Evolutionary conservation across 208 protist species (phyloP).

Genomic region (Crithidia brevicula): DNA sequence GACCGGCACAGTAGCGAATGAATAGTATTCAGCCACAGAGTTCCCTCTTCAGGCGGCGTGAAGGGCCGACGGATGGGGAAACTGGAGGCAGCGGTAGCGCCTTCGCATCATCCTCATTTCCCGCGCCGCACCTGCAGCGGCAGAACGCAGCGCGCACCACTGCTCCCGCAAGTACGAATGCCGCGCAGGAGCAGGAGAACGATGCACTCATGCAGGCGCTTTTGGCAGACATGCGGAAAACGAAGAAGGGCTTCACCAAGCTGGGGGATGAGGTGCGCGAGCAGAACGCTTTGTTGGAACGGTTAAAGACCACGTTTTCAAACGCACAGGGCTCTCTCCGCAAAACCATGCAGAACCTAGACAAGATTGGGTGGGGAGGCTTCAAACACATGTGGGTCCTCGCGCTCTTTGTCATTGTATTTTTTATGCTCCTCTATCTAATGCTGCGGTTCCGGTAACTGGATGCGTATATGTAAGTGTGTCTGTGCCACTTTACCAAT

Average conservation of each 20-base stretch:
- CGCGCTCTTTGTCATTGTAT: slow-evolving; percentile 78
- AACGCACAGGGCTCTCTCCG: slow-evolving; percentile 44
- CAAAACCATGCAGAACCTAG: slow-evolving; percentile 61
- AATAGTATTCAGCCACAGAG: slow-evolving; percentile 63
- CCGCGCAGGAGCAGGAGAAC: slow-evolving; percentile 65
- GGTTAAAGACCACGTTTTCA: slow-evolving; percentile 43
- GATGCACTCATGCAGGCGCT: slow-evolving; percentile 76
- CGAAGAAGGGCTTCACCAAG: slow-evolving; percentile 49
- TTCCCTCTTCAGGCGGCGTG: slow-evolving; percentile 62
- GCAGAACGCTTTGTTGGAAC: slow-evolving; percentile 75
- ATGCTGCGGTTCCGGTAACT: slow-evolving; percentile 59
- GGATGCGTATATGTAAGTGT: too few relatives aligned
- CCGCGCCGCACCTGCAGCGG: slow-evolving; percentile 1
- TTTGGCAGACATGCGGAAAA: slow-evolving; percentile 55
- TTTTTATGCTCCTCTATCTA: slow-evolving; percentile 80
- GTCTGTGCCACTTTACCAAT: too few relatives aligned
- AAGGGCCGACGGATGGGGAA: not conserved
- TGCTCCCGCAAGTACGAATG: slow-evolving; percentile 12
- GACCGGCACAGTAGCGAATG: too few relatives aligned
- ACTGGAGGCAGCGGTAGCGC: slow-evolving; percentile 4
- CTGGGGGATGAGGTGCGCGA: slow-evolving; percentile 71
- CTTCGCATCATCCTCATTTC: not conserved
- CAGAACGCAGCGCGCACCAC: not conserved
- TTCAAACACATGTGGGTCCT: slow-evolving; percentile 86
- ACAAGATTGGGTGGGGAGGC: slow-evolving; percentile 36